phyloP scores from a whole-genome alignment of 352 stramenopile species.

The Pythium grandisporangium region DNA sequence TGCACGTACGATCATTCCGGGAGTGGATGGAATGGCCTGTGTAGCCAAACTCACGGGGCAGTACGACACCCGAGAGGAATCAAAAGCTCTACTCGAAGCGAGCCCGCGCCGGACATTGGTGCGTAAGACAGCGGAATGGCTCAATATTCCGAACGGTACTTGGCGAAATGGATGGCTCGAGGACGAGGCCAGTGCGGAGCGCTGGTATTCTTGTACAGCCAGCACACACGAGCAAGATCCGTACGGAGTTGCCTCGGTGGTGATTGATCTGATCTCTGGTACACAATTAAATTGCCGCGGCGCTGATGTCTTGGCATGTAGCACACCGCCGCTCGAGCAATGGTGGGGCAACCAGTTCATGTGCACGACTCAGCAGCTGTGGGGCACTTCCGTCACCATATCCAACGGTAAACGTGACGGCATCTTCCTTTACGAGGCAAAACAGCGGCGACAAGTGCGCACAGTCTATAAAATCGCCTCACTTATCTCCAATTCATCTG shows the following conservation, averaged over 20 bases:
- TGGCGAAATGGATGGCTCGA: conserved; percentile 30
- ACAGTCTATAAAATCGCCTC: conserved; percentile 22
- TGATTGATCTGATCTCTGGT: no score
- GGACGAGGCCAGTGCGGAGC: background rate
- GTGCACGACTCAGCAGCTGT: background rate
- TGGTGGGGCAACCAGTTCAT: conserved; percentile 6
- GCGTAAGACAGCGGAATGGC: conserved; percentile 10
- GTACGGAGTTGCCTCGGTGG: no score
- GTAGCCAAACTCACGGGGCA: conserved; percentile 14
- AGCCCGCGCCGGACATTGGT: conserved; percentile 5
- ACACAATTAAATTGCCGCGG: conserved; percentile 13
- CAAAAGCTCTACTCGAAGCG: background rate
- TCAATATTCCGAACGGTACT: conserved; percentile 8
- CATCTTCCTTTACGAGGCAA: conserved; percentile 15
- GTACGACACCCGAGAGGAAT: conserved; percentile 1
- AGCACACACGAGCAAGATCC: background rate
- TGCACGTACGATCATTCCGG: conserved; percentile 11
- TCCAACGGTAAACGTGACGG: conserved; percentile 18
- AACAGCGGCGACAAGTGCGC: background rate
- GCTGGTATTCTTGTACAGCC: conserved; percentile 16
- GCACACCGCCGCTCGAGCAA: background rate
- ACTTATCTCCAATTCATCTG: conserved; percentile 24
- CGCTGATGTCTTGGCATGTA: background rate
- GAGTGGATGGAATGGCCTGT: conserved; percentile 16
- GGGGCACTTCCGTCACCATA: conserved; percentile 3